Conservation (phyloP, 1,284 basidiomycete genomes). For the Rhodotorula sp. region DNA sequence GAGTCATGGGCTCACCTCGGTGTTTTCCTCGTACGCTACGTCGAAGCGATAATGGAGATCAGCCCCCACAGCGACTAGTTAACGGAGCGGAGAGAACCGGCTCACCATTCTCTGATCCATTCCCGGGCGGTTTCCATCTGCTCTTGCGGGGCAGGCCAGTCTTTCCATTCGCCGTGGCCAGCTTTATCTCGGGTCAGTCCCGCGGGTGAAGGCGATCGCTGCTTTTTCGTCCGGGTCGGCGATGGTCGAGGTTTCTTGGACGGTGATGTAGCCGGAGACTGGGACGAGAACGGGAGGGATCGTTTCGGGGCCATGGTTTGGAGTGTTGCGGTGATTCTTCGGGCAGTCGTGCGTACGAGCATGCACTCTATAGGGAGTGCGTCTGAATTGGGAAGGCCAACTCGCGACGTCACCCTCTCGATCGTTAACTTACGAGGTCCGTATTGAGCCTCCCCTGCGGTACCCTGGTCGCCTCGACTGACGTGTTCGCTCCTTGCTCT, state of each 20-base stretch:
- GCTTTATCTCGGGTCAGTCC: neutral
- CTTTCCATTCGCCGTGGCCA: slow-evolving; percentile 28
- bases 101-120: slow-evolving; percentile 35
- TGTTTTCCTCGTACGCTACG: slow-evolving; percentile 25
- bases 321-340: neutral
- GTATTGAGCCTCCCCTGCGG: neutral
- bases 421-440: neutral
- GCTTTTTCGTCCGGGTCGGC: neutral
- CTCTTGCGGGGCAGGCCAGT: slow-evolving; percentile 38
- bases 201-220: neutral
- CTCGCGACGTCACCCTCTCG: neutral
- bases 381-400: neutral
- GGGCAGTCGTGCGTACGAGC: neutral
- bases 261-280: neutral
- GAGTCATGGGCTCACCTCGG: neutral
- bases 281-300: neutral
- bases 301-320: neutral
- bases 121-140: slow-evolving; percentile 25
- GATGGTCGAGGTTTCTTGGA: neutral
- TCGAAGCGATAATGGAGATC: no score
- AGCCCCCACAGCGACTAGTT: neutral
- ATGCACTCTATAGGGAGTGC: neutral
- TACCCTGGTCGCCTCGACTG: no score
- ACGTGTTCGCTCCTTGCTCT: no score
- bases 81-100: neutral